Percentiles rank a stretch among this genome's conserved stretches.
Evolutionary conservation across 2,329 filamentous ascomycete genomes (phyloP).

Genomic region (Colletotrichum neosansevieriae): DNA sequence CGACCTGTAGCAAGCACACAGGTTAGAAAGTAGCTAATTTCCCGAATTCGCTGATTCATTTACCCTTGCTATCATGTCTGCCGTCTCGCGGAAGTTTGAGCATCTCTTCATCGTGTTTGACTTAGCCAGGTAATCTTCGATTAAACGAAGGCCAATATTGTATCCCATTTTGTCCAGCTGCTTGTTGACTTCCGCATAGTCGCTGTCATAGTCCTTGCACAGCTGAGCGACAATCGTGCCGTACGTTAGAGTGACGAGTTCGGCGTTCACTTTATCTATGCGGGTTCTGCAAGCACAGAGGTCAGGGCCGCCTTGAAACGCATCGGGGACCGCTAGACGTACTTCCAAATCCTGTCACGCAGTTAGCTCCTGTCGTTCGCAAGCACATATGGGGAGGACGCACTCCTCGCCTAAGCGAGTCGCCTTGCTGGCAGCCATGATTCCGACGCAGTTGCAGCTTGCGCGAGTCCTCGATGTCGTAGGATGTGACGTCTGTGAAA

Average conservation of each 20-base stretch:
- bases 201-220: conserved; percentile 94
- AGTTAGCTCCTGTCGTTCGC: conserved; percentile 30
- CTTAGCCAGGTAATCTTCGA: conserved; percentile 98
- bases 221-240: conserved; percentile 97
- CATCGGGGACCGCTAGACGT: conserved; percentile 56
- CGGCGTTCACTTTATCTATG: conserved; percentile 97
- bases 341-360: conserved; percentile 88
- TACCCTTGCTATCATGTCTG: conserved; percentile 96
- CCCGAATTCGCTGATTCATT: too few relatives aligned
- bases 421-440: conserved; percentile 71
- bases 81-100: conserved; percentile 93
- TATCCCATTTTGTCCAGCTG: conserved; percentile 99
- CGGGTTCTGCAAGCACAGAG: conserved; percentile 74
- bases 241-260: conserved; percentile 96
- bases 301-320: conserved; percentile 33
- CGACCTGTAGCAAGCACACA: conserved; percentile 70
- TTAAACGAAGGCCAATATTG: conserved; percentile 94
- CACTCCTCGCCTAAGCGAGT: conserved; percentile 73
- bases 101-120: conserved; percentile 91
- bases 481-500: too few relatives aligned
- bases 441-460: neutral
- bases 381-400: conserved; percentile 45
- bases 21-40: conserved; percentile 40
- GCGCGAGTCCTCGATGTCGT: too few relatives aligned
- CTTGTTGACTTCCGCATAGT: conserved; percentile 96